These are phyloP conservation scores for Erysimum cheiranthoides DNA, from an alignment of 345 rosid species.

Conservation along the genomic window DNA sequence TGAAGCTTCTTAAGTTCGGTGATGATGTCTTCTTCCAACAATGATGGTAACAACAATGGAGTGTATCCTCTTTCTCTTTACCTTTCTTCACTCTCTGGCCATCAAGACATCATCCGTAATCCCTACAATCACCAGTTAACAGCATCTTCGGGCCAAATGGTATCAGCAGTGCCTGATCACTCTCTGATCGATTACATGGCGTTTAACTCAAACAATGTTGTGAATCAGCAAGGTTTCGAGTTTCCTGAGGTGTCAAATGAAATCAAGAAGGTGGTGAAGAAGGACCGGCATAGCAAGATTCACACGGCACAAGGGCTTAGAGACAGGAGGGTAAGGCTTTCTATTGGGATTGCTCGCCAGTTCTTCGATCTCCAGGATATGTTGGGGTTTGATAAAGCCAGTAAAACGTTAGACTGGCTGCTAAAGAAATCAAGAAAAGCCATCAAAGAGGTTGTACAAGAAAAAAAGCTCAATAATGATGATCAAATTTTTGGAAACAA, in stretches of 20 bases:
- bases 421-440: constrained; percentile 63
- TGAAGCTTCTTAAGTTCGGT: constrained; percentile 12
- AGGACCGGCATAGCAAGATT: constrained; percentile 81
- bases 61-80: constrained; percentile 42
- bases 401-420: constrained; percentile 88
- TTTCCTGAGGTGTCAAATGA: constrained; percentile 31
- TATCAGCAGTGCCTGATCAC: constrained; percentile 31
- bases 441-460: constrained; percentile 53
- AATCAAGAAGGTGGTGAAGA: constrained; percentile 52
- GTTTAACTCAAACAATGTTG: constrained; percentile 31
- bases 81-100: constrained; percentile 39
- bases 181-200: constrained; percentile 37
- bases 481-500: constrained; percentile 15
- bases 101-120: constrained; percentile 33
- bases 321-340: constrained; percentile 87
- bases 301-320: constrained; percentile 75
- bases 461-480: constrained; percentile 32
- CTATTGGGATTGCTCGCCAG: constrained; percentile 67
- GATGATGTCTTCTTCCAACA: constrained; percentile 43
- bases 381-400: constrained; percentile 85
- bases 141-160: constrained; percentile 33
- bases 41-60: constrained; percentile 32
- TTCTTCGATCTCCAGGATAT: constrained; percentile 89
- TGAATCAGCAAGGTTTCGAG: constrained; percentile 26
- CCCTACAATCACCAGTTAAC: constrained; percentile 34